Base-by-base conservation (phyloP, 192 early-diverging fungal genomes). In the Linnemannia hyalina region DNA sequence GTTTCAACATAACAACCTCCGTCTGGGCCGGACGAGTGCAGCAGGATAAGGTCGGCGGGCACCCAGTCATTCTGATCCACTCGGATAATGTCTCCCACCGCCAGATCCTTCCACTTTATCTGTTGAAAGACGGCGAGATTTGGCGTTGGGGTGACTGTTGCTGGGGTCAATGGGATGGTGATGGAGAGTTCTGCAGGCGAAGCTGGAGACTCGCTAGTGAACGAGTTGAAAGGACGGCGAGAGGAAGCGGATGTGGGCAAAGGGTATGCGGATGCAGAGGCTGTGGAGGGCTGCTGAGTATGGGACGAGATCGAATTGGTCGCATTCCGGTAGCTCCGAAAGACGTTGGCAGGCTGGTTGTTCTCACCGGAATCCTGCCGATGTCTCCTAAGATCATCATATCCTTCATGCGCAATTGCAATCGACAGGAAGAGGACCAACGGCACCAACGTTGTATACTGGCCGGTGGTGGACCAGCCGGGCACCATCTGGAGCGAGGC, bases 1-100 rank as follows among this genome's bases (percentile, higher is more conserved):
- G 97, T 97, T 83, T 97, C 96, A 44, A 97, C 93, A 91, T 93
- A 97, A 74, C 95, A 97, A 40, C 91, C 91, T 41, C 95, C 96
- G 70, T 97, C 93, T 46, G 91, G 91, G 13, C 93, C 93, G 26
- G 93, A 89, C 3, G 95, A 93, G 23, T 92, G 90, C 32, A 97
- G 70, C 73, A 97, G 88, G 5, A 97, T 77, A 73, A 96, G 87
- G 87, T 97, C 97, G 3, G 96, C 95, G 15, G 97, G 96, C 7
- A 97, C 90, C 90, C 93, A 94, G 72, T 97, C 94, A 76, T 95
- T 93, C 85, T 96, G 94, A 57, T 90, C 79, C n/a, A 97, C 91
- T 71, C 88, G 88, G 29, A 97, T 78, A 73, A 97, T 88, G 75
- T 97, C 96, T 16, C 97, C 97, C 29, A 97, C 95, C 47, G 90